These are phyloP conservation scores for Ceratorhiza oryzae-sativae DNA, from an alignment of 1,284 basidiomycete species.

Conservation along the genomic window DNA sequence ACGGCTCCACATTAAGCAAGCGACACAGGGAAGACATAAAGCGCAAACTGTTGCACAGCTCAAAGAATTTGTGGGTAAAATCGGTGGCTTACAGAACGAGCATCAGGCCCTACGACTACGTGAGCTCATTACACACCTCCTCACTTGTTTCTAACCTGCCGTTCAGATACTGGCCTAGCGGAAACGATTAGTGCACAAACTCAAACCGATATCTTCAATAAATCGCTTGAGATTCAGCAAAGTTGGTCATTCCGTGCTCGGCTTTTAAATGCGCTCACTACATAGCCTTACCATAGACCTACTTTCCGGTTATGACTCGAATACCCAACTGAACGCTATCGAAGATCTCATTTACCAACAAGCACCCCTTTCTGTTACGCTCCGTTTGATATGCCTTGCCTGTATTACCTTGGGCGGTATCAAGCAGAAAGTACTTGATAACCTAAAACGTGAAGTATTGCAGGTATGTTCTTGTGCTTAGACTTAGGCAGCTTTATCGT, in stretches of 20 bases:
- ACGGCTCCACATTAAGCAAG: background rate
- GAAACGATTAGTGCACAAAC: slow-evolving; percentile 89
- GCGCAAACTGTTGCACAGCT: slow-evolving; percentile 94
- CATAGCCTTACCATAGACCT: slow-evolving; percentile 64
- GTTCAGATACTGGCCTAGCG: slow-evolving; percentile 88
- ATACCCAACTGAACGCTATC: slow-evolving; percentile 77
- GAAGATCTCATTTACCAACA: slow-evolving; percentile 89
- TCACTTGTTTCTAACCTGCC: slow-evolving; percentile 26
- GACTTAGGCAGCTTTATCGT: background rate
- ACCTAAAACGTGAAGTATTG: slow-evolving; percentile 88
- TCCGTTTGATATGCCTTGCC: slow-evolving; percentile 86
- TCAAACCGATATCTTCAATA: slow-evolving; percentile 88
- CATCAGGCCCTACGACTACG: slow-evolving; percentile 89
- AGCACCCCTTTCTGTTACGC: slow-evolving; percentile 75
- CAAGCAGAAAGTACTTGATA: slow-evolving; percentile 86
- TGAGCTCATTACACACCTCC: slow-evolving; percentile 53
- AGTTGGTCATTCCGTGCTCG: slow-evolving; percentile 61
- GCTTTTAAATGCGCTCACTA: background rate
- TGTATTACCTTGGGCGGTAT: slow-evolving; percentile 86
- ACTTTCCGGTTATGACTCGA: slow-evolving; percentile 85
- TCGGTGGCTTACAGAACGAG: slow-evolving; percentile 90
- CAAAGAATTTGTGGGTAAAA: slow-evolving; percentile 92
- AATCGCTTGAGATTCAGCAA: slow-evolving; percentile 93
- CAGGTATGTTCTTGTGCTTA: slow-evolving; percentile 62
- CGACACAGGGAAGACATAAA: slow-evolving; percentile 66